A percentile compares a stretch with the other conserved stretches of the same genome.
Conservation (phyloP, 768 basidiomycete genomes). For the Serendipita sp. region DNA sequence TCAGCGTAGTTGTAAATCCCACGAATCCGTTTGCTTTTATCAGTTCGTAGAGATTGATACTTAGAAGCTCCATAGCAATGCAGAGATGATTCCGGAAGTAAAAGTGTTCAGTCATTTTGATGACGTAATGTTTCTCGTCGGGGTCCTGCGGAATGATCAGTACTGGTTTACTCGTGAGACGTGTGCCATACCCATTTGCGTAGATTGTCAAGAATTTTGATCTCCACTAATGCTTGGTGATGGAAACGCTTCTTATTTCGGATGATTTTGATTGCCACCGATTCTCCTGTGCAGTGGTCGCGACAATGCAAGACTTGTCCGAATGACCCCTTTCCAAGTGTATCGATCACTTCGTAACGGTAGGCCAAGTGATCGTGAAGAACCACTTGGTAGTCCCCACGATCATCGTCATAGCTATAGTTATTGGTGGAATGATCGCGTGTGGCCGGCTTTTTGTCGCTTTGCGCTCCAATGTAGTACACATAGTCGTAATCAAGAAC, state of each 20-base stretch:
- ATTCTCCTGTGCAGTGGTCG: slow-evolving; percentile 85
- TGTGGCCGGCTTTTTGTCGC: slow-evolving; percentile 70
- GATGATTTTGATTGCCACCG: slow-evolving; percentile 98
- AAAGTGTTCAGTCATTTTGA: slow-evolving; percentile 97
- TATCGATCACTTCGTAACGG: slow-evolving; percentile 87
- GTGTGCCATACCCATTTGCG: slow-evolving; percentile 67
- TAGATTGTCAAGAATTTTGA: slow-evolving; percentile 92
- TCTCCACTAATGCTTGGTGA: slow-evolving; percentile 95
- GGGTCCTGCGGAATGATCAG: slow-evolving; percentile 45
- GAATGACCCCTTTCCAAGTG: slow-evolving; percentile 94
- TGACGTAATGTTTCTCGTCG: slow-evolving; percentile 92
- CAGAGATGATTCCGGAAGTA: slow-evolving; percentile 96
- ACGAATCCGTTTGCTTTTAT: slow-evolving; percentile 98
- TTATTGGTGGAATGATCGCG: slow-evolving; percentile 65
- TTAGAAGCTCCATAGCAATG: slow-evolving; percentile 94
- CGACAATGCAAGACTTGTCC: slow-evolving; percentile 93
- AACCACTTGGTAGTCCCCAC: slow-evolving; percentile 89
- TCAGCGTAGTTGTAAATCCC: slow-evolving; percentile 90
- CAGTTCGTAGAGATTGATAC: slow-evolving; percentile 96
- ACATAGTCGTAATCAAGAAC: slow-evolving; percentile 73
- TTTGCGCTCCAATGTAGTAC: slow-evolving; percentile 64
- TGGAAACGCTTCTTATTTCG: slow-evolving; percentile 99
- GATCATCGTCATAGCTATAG: slow-evolving; percentile 92
- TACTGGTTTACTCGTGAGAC: slow-evolving; percentile 2
- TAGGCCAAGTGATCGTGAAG: slow-evolving; percentile 86